Evolutionary conservation across 1,284 basidiomycete species (phyloP).

Genomic region (Moesziomyces sp.): DNA sequence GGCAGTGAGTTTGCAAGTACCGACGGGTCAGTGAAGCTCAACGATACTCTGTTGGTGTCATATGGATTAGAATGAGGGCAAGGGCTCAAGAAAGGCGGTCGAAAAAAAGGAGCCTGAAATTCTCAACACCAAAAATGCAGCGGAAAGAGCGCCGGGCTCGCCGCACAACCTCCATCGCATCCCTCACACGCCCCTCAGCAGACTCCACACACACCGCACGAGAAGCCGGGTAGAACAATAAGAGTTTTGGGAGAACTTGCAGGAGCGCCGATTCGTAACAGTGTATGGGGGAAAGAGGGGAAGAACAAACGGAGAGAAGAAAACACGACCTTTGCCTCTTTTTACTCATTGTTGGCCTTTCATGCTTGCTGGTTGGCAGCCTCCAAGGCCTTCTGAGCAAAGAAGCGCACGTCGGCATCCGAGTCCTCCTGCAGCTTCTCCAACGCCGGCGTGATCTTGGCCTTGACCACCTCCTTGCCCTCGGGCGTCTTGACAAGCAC

Average conservation of each 20-base stretch:
- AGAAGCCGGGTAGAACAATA: neutral
- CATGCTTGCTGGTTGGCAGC: conserved; percentile 34
- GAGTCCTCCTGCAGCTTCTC: conserved; percentile 88
- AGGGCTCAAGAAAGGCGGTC: neutral
- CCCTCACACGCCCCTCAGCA: neutral
- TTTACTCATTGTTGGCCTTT: conserved; percentile 1
- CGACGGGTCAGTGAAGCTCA: too few relatives aligned
- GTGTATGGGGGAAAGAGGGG: conserved; percentile 10
- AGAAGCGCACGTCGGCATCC: conserved; percentile 92
- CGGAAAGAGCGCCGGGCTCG: neutral
- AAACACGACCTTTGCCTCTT: conserved; percentile 1
- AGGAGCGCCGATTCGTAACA: conserved; percentile 8
- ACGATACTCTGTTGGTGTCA: too few relatives aligned
- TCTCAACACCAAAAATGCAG: too few relatives aligned
- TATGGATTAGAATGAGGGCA: neutral
- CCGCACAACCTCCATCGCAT: neutral
- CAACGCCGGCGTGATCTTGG: conserved; percentile 82
- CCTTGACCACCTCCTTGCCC: conserved; percentile 79
- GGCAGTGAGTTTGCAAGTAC: too few relatives aligned
- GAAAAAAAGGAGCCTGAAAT: conserved; percentile 1
- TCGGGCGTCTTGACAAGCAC: conserved; percentile 77
- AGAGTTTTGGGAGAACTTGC: conserved; percentile 6
- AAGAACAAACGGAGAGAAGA: neutral
- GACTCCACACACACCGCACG: neutral
- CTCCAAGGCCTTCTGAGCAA: conserved; percentile 69